phyloP scores from a whole-genome alignment of 1,139 yeast species.

The Hansenula lynferdii region DNA sequence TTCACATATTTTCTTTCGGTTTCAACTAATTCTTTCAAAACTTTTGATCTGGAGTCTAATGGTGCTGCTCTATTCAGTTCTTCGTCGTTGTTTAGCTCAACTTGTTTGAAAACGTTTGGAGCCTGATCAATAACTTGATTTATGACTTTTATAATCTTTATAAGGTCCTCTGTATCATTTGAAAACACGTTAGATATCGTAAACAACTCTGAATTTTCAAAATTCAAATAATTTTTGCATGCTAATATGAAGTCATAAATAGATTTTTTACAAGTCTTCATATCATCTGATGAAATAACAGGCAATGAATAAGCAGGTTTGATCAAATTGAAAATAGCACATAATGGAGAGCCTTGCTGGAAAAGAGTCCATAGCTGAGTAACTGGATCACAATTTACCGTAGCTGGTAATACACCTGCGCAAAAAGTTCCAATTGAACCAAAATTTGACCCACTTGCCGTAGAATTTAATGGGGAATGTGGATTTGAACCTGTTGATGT shows the following conservation, averaged over 20 bases:
- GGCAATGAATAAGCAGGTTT: conserved; percentile 37
- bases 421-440: conserved; percentile 55
- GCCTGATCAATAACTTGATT: conserved; percentile 52
- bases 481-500: conserved; percentile 16
- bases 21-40: conserved; percentile 76
- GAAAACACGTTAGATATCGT: conserved; percentile 88
- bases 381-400: conserved; percentile 80
- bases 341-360: conserved; percentile 90
- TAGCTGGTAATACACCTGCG: conserved; percentile 73
- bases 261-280: conserved; percentile 81
- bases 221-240: conserved; percentile 70
- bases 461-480: too few species aligned
- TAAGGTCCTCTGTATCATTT: conserved; percentile 72
- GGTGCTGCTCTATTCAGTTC: conserved; percentile 28
- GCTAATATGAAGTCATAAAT: conserved; percentile 89
- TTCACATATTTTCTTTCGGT: conserved; percentile 92
- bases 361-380: conserved; percentile 86
- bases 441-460: too few species aligned
- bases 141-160: conserved; percentile 71
- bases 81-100: conserved; percentile 15
- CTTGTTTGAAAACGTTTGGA: conserved; percentile 31
- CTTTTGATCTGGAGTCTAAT: conserved; percentile 70
- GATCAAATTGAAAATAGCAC: conserved; percentile 69
- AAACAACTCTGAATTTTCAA: conserved; percentile 79
- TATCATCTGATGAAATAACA: conserved; percentile 67